Conservation (phyloP, 164 flowering plant species). For the Euptelea pleiosperma region DNA sequence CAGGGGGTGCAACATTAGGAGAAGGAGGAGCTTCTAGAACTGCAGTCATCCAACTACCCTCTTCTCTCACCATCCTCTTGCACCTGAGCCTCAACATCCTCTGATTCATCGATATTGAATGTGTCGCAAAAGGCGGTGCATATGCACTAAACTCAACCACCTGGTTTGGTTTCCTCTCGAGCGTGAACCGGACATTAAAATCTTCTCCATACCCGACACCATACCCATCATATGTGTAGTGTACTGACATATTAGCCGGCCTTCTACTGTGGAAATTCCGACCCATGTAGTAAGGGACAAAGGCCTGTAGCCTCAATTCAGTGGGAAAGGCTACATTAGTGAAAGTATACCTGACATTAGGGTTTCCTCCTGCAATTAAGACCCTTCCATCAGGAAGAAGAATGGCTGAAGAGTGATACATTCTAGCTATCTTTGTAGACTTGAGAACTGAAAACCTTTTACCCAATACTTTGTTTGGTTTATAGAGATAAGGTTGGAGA, state of each 20-base stretch:
- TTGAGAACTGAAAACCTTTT: slow-evolving; percentile 39
- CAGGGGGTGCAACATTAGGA: slow-evolving; percentile 63
- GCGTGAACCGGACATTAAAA: slow-evolving; percentile 37
- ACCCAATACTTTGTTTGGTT: slow-evolving; percentile 34
- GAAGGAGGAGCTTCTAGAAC: slow-evolving; percentile 58
- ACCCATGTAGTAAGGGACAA: slow-evolving; percentile 48
- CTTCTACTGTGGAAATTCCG: slow-evolving; percentile 24
- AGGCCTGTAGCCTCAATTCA: slow-evolving; percentile 57
- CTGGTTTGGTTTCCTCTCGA: slow-evolving; percentile 25
- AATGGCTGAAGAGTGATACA: slow-evolving; percentile 71
- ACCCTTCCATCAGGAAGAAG: slow-evolving; percentile 68
- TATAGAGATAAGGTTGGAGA: slow-evolving; percentile 50
- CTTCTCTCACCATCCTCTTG: slow-evolving; percentile 25
- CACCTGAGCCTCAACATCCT: slow-evolving; percentile 56
- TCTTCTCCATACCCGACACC: slow-evolving; percentile 37
- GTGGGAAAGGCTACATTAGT: slow-evolving; percentile 52
- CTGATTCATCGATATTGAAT: slow-evolving; percentile 64
- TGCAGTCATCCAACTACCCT: slow-evolving; percentile 35
- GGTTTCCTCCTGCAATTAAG: slow-evolving; percentile 69
- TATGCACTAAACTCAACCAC: slow-evolving; percentile 39
- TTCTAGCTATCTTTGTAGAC: slow-evolving; percentile 45
- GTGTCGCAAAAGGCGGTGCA: slow-evolving; percentile 65
- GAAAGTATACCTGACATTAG: slow-evolving; percentile 42
- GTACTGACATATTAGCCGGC: slow-evolving; percentile 41
- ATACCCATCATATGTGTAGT: background rate